Percentiles rank a stretch among this genome's conserved stretches.
These are phyloP conservation scores for Solanum gandarillasii DNA, from an alignment of 257 asterid species.

Conservation along the genomic window DNA sequence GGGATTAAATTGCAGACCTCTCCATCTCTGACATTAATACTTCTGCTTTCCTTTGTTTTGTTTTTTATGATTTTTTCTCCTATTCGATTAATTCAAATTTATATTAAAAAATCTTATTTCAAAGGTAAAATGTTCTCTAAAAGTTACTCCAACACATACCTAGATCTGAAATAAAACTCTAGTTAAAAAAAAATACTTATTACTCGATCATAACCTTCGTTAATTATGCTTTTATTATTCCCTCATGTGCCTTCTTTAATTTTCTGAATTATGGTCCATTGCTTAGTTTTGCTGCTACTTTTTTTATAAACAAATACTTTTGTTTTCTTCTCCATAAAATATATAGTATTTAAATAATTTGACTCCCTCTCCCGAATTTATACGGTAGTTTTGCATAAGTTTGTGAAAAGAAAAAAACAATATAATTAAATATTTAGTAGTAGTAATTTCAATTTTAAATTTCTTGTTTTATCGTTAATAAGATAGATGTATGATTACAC, in stretches of 20 bases:
- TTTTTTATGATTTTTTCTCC: too few species aligned
- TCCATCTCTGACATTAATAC: neutral
- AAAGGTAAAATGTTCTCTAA: fast-evolving
- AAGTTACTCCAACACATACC: neutral
- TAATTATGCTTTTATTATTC: neutral
- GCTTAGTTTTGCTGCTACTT: neutral
- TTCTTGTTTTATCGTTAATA: neutral
- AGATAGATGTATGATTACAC: neutral
- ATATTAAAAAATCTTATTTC: fast-evolving
- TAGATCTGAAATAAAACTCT: too few species aligned
- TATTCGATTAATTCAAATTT: too few species aligned
- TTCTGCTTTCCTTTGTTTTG: neutral
- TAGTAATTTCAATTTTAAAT: neutral
- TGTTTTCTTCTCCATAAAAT: neutral
- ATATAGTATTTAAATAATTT: neutral
- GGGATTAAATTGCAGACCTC: neutral
- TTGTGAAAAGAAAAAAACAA: constrained; percentile 27
- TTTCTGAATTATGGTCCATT: neutral
- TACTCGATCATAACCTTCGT: neutral
- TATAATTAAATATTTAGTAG: neutral
- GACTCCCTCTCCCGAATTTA: neutral
- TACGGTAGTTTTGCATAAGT: neutral
- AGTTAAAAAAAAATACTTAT: neutral
- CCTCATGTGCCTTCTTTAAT: neutral
- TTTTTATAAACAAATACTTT: too few species aligned